phyloP scores from a whole-genome alignment of 2,329 filamentous ascomycete genomes.

The Aspergillus sp. region DNA sequence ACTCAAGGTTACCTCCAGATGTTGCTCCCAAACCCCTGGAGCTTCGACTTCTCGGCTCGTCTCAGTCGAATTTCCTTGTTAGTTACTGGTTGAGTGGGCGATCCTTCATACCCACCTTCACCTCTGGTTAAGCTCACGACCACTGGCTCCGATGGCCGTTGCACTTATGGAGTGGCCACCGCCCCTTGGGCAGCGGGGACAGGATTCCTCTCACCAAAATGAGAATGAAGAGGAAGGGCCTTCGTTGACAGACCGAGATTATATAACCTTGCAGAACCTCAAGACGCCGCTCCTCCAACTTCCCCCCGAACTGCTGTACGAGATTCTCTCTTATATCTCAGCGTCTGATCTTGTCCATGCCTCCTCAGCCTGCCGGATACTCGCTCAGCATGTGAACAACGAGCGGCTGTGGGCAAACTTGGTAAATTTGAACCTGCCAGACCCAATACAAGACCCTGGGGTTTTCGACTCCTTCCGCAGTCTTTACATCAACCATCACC shows the following conservation, averaged over 20 bases:
- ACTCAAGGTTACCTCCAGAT: not conserved
- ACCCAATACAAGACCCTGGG: constrained; percentile 54
- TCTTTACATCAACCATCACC: constrained; percentile 72
- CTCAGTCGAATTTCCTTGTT: not conserved
- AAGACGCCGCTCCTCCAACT: constrained; percentile 45
- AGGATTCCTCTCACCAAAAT: not conserved
- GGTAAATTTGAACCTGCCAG: constrained; percentile 67
- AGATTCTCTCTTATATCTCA: constrained; percentile 67
- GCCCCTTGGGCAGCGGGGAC: constrained; percentile 9
- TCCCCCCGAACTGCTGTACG: constrained; percentile 72
- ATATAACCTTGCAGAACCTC: not conserved
- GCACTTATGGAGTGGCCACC: constrained; percentile 10
- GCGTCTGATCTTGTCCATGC: constrained; percentile 63
- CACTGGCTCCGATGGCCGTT: constrained; percentile 9
- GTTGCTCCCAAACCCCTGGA: not conserved
- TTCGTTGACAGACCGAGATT: not conserved
- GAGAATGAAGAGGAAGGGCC: constrained; percentile 1
- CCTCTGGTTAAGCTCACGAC: not conserved
- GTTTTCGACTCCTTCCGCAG: constrained; percentile 66
- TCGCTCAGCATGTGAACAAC: constrained; percentile 60
- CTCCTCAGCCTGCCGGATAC: constrained; percentile 60
- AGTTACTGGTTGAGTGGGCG: not conserved
- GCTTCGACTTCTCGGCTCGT: not conserved
- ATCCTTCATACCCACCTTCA: not conserved
- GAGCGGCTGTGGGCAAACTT: constrained; percentile 72